phyloP scores from a whole-genome alignment of 306 rosid species.

The Cucumis cinereus region DNA sequence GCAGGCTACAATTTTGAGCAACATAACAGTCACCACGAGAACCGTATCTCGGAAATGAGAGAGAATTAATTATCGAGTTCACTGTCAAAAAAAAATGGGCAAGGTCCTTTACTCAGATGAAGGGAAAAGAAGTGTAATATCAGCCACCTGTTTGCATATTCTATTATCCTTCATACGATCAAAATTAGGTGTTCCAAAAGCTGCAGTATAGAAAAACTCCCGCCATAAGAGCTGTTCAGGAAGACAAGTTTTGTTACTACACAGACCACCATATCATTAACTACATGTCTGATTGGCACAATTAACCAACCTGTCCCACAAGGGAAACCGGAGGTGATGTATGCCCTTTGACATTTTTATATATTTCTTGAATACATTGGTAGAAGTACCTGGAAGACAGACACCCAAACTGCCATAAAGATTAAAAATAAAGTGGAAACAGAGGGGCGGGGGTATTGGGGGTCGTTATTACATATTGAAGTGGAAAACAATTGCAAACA shows the following conservation, averaged over 20 bases:
- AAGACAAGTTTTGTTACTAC: constrained; percentile 19
- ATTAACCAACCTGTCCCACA: constrained; percentile 59
- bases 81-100: not conserved
- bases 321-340: constrained; percentile 86
- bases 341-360: constrained; percentile 45
- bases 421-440: constrained; percentile 5
- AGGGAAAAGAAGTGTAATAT: not conserved
- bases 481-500: constrained; percentile 4
- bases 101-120: not conserved
- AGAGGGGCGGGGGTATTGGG: not conserved
- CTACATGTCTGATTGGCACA: constrained; percentile 2
- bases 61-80: not conserved
- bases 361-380: constrained; percentile 52
- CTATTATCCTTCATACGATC: constrained; percentile 66
- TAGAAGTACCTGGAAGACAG: constrained; percentile 89
- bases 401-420: constrained; percentile 75
- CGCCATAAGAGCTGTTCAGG: constrained; percentile 66
- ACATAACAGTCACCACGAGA: not conserved
- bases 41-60: not conserved
- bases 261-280: not conserved
- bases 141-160: constrained; percentile 84
- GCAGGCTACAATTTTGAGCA: not conserved
- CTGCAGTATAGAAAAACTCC: constrained; percentile 84
- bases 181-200: constrained; percentile 86
- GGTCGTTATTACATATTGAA: not conserved